Base-by-base conservation (phyloP, 148 eudicot genomes). In the Rhododendron molle region DNA sequence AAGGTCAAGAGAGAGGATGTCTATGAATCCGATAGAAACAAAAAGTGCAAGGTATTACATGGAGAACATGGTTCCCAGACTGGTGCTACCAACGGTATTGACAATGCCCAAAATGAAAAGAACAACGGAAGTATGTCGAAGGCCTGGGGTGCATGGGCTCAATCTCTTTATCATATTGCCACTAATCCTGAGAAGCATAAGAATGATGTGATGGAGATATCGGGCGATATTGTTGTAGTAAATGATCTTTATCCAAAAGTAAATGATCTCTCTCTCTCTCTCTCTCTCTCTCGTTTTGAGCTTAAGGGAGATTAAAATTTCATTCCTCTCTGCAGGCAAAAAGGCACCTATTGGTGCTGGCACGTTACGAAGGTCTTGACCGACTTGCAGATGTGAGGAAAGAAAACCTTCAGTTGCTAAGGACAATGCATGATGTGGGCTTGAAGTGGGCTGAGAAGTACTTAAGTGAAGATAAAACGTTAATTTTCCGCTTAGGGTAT, bases 241-340 rank as follows among this genome's bases (percentile, higher is more conserved):
- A 94, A 91, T 87, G 99, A 96, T 91, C 50, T 88, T 40, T 96
- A 91, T 90, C 97, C 99, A 69, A 96, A 96, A 94, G 99, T 96
- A 86, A 40, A 28, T 26, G 44, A 85, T 28, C 38, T 50, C 82
- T 87, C 52, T 78, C 79, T 82, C 32, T 46, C 58, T 7, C 28
- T 10, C 82, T 80, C 83, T 88, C 52, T 80, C 76, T 84, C 38
- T 67, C 65, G 1, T 14, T 84, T 28, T 58, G 26, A 71, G 58
- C 72, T 43, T n/a, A 20, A 73, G 32, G 34, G 10, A 47, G 46
- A 28, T 23, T 81, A 36, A 47, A 30, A 43, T 76, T 18, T 7
- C 20, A 67, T 73, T 84, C 15, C 81, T n/a, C 34, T 32, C 54
- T 85, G 76, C 87, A 96, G 99, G 99, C 96, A 43, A 92, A 92